Evolutionary conservation across 2,329 filamentous ascomycete species (phyloP), one percentile per base, ranked within the genome.

Genomic region (Endoconidiophora laricicola): DNA sequence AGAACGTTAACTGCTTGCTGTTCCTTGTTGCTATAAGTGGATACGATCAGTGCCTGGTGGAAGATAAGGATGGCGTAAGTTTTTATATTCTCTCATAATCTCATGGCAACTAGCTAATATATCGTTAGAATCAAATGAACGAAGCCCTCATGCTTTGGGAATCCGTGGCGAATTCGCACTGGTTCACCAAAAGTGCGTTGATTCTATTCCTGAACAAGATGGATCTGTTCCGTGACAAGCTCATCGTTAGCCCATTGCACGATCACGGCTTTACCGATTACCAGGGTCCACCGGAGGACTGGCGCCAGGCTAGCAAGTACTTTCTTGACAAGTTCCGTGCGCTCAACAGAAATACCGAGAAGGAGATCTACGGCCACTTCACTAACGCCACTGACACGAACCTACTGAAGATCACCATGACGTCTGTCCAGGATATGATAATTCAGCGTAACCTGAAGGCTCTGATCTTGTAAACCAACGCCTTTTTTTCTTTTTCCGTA

Each of bases 21-120:
- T 96, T 96, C 67, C 75, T 96, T 57, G 90, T 94, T 48, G 88
- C 90, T 44, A 88, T 96, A 58, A 94, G 87, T 56, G 90, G 90
- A 53, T 96, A 95, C 64, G 90, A 96, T 62, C 91, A 96, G 65
- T 94, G 88, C 60, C 69, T 96, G 45, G 86, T 95, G 3, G 90
- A 96, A 67, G 90, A 96, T 63, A 88, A 94, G 65, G 91, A 94
- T 63, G 88, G 88, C 55, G 87, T 94, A 72, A 69, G 86, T 71
- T 37, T 50, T 24, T 26, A 10, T 29, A 12, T 10, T 33, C 6
- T 33, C 12, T 2, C 26, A 9, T 3, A 6, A 33, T 33, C 4
- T 10, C 26, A 29, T 23, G 37, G 16, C 2, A 16, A 4, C 51
- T 33, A 7, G 40, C 59, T 61, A 54, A 63, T 51, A 33, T 26